Evolutionary conservation across 2,329 filamentous ascomycete species (phyloP), one percentile per base, ranked within the genome.

Genomic region (Aspergillus clavatus): DNA sequence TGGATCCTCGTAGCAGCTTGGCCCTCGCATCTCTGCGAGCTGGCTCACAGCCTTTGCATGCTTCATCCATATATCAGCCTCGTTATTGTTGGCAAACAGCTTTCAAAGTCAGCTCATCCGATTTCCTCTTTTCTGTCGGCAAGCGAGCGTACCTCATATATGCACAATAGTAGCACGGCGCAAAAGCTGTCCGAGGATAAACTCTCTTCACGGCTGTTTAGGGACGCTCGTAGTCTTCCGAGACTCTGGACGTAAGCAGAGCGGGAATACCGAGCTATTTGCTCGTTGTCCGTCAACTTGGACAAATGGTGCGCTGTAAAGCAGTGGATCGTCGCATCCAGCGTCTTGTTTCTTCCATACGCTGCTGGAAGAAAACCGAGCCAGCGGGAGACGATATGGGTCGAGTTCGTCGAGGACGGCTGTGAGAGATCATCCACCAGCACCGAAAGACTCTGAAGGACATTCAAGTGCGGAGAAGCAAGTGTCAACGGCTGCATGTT

Each of bases 111-210:
- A 55, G 40, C 31, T 19, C 5, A 21, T 19, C 4, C 29, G 8
- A 10, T 2, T 12, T 11, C 7, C 10, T 3, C 33, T n/a, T n/a
- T n/a, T n/a, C n/a, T n/a, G n/a, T n/a, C n/a, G n/a, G n/a, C n/a
- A n/a, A n/a, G n/a, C n/a, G n/a, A n/a, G n/a, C n/a, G n/a, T 47
- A 62, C 60, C 49, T 63, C 60, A 28, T 62, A 63, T 21, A 60
- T 28, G 42, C 60, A 63, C 8, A 59, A 41, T n/a, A 63, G n/a
- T 26, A 63, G 44, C 11, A 62, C 60, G 3, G 58, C 55, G 42
- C 59, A 62, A 24, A 62, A 57, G 4, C 61, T 35, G 22, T 63
- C 53, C 0, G 60, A 53, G 7, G 59, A 61, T 28, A 61, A 42
- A 4, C 47, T 42, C 47, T 61, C 55, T 0, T 45, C 43, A 0